Percentiles rank a stretch among this genome's conserved stretches.
These are phyloP conservation scores for Lachancea sp. DNA, from an alignment of 805 yeast genomes.

Conservation along the genomic window DNA sequence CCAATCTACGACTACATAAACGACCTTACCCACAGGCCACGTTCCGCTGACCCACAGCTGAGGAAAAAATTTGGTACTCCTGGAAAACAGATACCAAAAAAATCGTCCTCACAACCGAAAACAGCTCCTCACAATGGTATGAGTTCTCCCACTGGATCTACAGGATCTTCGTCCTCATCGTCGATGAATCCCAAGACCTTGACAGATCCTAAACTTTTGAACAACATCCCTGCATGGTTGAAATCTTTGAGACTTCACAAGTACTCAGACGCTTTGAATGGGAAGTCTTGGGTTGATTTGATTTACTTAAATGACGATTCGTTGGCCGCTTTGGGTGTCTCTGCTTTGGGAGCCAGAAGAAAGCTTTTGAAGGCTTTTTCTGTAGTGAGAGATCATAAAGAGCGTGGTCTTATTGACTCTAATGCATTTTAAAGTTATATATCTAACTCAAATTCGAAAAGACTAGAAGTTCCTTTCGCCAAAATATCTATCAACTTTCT, in stretches of 20 bases:
- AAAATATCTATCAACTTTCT: no score
- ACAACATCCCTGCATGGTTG: constrained; percentile 88
- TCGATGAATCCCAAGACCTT: constrained; percentile 44
- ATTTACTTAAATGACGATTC: constrained; percentile 62
- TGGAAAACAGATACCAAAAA: constrained; percentile 13
- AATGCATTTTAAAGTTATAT: constrained; percentile 15
- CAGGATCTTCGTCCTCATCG: constrained; percentile 6
- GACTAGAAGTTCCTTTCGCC: no score
- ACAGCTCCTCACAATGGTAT: constrained; percentile 27
- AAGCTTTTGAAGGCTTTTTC: constrained; percentile 89
- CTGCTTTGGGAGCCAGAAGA: constrained; percentile 92
- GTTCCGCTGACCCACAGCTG: constrained; percentile 38
- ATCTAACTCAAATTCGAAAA: background rate
- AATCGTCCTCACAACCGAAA: constrained; percentile 23
- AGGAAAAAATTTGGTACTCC: constrained; percentile 9
- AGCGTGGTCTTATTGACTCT: constrained; percentile 32
- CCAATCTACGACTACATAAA: constrained; percentile 25
- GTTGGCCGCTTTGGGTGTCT: constrained; percentile 74
- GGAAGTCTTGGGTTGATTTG: constrained; percentile 72
- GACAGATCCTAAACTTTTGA: constrained; percentile 48
- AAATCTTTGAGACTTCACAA: constrained; percentile 86
- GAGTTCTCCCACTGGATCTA: constrained; percentile 6
- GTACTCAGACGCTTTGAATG: constrained; percentile 78
- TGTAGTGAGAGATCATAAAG: constrained; percentile 58
- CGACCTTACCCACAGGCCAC: constrained; percentile 36